These are phyloP conservation scores for Solanum tarapatanum DNA, from an alignment of 257 asterid genomes.

Conservation along the genomic window DNA sequence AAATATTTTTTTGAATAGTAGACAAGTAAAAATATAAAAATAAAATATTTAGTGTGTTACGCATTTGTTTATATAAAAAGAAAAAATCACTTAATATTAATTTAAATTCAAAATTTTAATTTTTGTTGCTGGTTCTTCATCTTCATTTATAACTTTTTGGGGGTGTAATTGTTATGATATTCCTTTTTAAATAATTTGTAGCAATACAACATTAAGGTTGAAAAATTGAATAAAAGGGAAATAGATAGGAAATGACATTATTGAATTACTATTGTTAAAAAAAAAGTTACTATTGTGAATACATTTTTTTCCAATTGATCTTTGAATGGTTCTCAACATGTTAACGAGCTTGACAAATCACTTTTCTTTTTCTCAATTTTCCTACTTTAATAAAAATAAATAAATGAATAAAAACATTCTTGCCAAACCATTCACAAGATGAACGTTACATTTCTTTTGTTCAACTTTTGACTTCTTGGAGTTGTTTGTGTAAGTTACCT, in stretches of 20 bases:
- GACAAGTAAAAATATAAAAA: no score
- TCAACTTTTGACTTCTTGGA: background rate
- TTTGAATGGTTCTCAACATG: background rate
- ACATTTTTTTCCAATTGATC: background rate
- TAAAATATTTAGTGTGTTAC: background rate
- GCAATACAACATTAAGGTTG: background rate
- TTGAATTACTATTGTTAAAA: background rate
- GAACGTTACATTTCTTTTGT: background rate
- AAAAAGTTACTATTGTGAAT: background rate
- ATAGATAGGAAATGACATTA: background rate
- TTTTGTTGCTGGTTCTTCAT: background rate
- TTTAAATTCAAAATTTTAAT: background rate
- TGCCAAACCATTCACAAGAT: background rate
- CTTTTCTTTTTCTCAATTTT: background rate
- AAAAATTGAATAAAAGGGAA: background rate
- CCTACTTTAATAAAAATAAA: background rate
- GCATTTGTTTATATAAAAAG: background rate
- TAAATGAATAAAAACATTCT: background rate
- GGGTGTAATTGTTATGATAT: background rate
- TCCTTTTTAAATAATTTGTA: background rate
- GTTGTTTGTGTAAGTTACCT: background rate
- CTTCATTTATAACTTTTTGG: background rate
- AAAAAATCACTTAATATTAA: background rate
- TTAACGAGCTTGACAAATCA: background rate
- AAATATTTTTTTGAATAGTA: no score